Evolutionary conservation across 495 filamentous ascomycete genomes (phyloP).

Genomic region (Penicillium mononematosum): DNA sequence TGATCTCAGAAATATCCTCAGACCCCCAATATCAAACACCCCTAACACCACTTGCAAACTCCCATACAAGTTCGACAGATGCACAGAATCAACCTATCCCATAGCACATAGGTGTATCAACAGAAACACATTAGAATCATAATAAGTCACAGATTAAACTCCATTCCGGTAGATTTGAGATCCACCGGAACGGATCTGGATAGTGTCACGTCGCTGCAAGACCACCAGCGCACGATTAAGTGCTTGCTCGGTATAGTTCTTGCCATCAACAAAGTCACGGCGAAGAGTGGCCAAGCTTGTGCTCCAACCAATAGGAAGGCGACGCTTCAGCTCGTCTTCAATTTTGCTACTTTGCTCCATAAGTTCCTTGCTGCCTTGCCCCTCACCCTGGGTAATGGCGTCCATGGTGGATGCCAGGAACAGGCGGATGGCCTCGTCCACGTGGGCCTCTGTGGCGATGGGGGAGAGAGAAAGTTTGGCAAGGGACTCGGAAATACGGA

Average conservation of each 20-base stretch:
- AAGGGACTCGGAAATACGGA: slow-evolving; percentile 94
- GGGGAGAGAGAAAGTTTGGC: slow-evolving; percentile 86
- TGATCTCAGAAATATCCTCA: slow-evolving; percentile 8
- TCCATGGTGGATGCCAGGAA: slow-evolving; percentile 99
- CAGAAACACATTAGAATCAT: slow-evolving; percentile 27
- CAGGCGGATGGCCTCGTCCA: slow-evolving; percentile 95
- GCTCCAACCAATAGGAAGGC: slow-evolving; percentile 92
- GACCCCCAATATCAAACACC: slow-evolving; percentile 21
- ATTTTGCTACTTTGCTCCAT: slow-evolving; percentile 86
- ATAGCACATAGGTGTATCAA: slow-evolving; percentile 28
- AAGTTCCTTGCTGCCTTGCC: slow-evolving; percentile 77
- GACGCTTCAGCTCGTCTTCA: slow-evolving; percentile 84
- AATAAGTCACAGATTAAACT: slow-evolving; percentile 41
- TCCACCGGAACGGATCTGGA: slow-evolving; percentile 88
- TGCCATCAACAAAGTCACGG: slow-evolving; percentile 85
- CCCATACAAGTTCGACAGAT: slow-evolving; percentile 22
- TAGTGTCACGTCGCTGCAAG: slow-evolving; percentile 81
- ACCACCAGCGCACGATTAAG: slow-evolving; percentile 82
- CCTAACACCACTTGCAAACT: slow-evolving; percentile 24
- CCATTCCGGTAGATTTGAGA: slow-evolving; percentile 82
- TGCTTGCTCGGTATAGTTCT: slow-evolving; percentile 82
- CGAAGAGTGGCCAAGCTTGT: slow-evolving; percentile 83
- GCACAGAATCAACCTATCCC: slow-evolving; percentile 22
- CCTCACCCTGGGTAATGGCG: slow-evolving; percentile 85
- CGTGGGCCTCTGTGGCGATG: slow-evolving; percentile 83